phyloP scores from a whole-genome alignment of 2,329 filamentous ascomycete genomes.

The Aspergillus viridinutans region DNA sequence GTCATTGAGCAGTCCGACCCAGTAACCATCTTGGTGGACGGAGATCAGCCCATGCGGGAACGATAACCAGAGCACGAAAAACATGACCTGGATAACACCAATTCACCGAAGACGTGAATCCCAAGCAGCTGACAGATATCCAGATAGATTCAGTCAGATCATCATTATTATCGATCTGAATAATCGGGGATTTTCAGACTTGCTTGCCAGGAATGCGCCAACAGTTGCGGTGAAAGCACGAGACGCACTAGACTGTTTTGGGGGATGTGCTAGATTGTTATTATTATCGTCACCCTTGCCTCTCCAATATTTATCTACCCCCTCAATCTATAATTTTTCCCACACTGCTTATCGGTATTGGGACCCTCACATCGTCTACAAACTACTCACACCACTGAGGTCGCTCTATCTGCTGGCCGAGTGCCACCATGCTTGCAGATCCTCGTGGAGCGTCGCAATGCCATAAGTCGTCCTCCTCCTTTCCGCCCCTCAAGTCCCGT shows the following conservation, averaged over 20 bases:
- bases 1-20: background rate
- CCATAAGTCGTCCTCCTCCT: conserved; percentile 41
- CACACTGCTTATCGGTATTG: background rate
- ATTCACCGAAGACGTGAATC: background rate
- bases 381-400: conserved; percentile 8
- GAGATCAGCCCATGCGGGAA: background rate
- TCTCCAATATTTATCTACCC: conserved; percentile 3
- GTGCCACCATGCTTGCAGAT: conserved; percentile 35
- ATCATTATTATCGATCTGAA: background rate
- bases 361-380: background rate
- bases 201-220: background rate
- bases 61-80: background rate
- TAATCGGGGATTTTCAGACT: background rate
- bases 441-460: conserved; percentile 36
- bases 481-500: conserved; percentile 28
- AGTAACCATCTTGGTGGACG: background rate
- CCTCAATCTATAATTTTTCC: background rate
- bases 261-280: background rate
- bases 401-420: conserved; percentile 16
- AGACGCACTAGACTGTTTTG: background rate
- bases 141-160: background rate
- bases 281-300: conserved; percentile 1
- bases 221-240: background rate
- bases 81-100: background rate
- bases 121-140: background rate